A percentile compares a stretch with the other conserved stretches of the same genome.
phyloP scores from a whole-genome alignment of 2,329 filamentous ascomycete species.

The Trematosphaeria pertusa region DNA sequence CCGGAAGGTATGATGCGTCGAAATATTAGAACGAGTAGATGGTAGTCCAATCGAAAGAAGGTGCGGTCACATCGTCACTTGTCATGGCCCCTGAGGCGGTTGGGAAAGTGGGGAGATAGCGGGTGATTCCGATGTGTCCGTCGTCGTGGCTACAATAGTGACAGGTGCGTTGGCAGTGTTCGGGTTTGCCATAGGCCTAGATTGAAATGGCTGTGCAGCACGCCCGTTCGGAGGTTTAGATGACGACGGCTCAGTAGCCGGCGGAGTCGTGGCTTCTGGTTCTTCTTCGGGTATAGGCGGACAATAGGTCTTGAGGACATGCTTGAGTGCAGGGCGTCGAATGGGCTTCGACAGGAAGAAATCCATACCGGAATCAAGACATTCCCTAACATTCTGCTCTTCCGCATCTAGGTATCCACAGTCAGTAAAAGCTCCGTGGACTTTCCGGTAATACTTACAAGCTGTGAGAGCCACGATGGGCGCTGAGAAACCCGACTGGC shows the following conservation, averaged over 20 bases:
- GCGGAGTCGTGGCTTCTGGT: slow-evolving; percentile 31
- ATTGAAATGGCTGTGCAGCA: neutral
- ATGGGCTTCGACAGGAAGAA: slow-evolving; percentile 83
- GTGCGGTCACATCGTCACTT: neutral
- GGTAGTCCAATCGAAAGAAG: too few relatives aligned
- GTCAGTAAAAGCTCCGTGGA: too few relatives aligned
- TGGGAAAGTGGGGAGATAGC: slow-evolving; percentile 9
- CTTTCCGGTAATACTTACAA: too few relatives aligned
- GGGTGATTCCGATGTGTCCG: slow-evolving; percentile 1
- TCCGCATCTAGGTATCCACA: too few relatives aligned
- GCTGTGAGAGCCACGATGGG: slow-evolving; percentile 92
- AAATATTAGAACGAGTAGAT: too few relatives aligned
- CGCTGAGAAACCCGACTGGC: slow-evolving; percentile 82
- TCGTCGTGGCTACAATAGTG: neutral
- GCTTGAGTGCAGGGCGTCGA: slow-evolving; percentile 81
- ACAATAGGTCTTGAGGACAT: slow-evolving; percentile 81
- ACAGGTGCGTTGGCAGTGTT: neutral
- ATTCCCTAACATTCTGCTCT: slow-evolving; percentile 44
- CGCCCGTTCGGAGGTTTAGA: slow-evolving; percentile 13
- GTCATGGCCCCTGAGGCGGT: neutral
- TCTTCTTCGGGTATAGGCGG: slow-evolving; percentile 79
- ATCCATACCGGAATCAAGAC: slow-evolving; percentile 88
- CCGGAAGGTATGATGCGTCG: neutral
- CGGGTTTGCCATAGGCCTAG: neutral
- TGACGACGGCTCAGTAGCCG: slow-evolving; percentile 4